Evolutionary conservation across 1,284 basidiomycete species (phyloP), one percentile per base, ranked within the genome.

Genomic region (Caloboletus firmus): DNA sequence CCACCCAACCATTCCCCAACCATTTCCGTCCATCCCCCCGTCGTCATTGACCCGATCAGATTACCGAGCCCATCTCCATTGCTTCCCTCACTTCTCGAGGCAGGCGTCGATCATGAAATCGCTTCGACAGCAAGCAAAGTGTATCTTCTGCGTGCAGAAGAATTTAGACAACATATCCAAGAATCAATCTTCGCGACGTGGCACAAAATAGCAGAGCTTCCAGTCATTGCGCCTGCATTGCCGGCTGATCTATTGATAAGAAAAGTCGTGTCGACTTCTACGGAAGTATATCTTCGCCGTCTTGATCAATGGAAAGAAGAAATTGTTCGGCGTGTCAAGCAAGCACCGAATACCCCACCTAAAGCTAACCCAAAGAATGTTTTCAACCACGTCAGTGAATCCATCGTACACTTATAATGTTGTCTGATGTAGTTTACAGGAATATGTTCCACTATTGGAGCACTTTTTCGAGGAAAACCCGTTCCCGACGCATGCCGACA

Each of bases 401-500:
- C 0, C 4, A 31, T 6, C 2, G 3, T 8, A 13, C 0, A 0
- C 0, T n/a, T 1, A 0, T 12, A 10, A 5, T 15, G 1, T 2
- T 4, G 1, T 46, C n/a, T 45, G 0, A 51, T 2, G 0, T 5
- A 9, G 0, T 22, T 0, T 0, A 0, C 6, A 84, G 81, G 71
- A 75, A 55, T 82, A 71, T 26, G 68, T 76, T 0, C 80, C 81
- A 0, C 39, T 79, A 0, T 56, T 86, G 0, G 79, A 84, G 26
- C 65, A 69, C 11, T 81, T 81, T 37, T 85, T 84, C 31, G 66
- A 72, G 0, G 57, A 71, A 13, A 81, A 84, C 45, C 72, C 79
- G 0, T 83, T 79, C 18, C 84, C 83, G 0, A 72, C 76, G 0
- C 69, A 72, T 0, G 60, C 71, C 0, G 81, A 85, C 34, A 79